phyloP scores from a whole-genome alignment of 805 yeast genomes.

The Priceomyces carsonii region DNA sequence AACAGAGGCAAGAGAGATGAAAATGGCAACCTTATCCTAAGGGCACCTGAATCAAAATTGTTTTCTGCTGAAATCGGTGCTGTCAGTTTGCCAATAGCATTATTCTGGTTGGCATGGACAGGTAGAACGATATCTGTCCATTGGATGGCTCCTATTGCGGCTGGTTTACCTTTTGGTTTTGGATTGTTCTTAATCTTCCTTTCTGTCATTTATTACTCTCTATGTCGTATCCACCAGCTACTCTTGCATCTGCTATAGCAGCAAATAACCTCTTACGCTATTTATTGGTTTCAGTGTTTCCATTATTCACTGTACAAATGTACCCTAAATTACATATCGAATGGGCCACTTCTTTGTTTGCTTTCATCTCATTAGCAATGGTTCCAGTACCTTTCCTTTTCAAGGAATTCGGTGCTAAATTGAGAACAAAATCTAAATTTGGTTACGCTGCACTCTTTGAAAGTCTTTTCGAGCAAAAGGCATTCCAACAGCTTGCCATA shows the following conservation, averaged over 20 bases:
- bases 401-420: constrained; percentile 44
- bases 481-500: too few relatives aligned
- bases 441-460: too few relatives aligned
- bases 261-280: constrained; percentile 84
- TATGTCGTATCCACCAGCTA: constrained; percentile 80
- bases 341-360: constrained; percentile 73
- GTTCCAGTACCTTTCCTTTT: constrained; percentile 50
- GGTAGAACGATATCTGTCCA: constrained; percentile 53
- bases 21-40: constrained; percentile 53
- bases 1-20: constrained; percentile 55
- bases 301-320: constrained; percentile 78
- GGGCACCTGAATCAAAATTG: constrained; percentile 62
- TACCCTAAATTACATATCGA: constrained; percentile 68
- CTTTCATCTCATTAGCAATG: constrained; percentile 52
- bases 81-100: constrained; percentile 53
- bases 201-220: constrained; percentile 63
- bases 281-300: constrained; percentile 69
- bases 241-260: constrained; percentile 88
- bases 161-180: constrained; percentile 80
- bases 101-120: too few relatives aligned
- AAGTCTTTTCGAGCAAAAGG: too few relatives aligned
- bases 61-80: constrained; percentile 68
- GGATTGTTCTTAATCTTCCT: constrained; percentile 73
- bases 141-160: constrained; percentile 75
- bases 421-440: constrained; percentile 53